phyloP scores from a whole-genome alignment of 306 rosid genomes.

The Trifolium subterraneum region DNA sequence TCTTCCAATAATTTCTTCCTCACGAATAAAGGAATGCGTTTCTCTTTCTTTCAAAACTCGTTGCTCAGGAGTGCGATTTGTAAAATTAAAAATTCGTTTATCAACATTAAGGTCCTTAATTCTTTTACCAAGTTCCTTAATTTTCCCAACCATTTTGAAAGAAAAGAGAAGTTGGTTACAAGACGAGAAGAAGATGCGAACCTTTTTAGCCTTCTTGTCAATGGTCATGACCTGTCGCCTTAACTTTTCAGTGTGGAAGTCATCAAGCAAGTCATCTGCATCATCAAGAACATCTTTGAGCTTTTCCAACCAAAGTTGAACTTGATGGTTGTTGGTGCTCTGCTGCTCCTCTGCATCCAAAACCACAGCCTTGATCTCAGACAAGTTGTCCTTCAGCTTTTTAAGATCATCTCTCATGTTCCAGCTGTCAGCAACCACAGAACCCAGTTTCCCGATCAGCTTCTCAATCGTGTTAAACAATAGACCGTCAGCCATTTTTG shows the following conservation, averaged over 20 bases:
- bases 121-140: not conserved
- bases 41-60: not conserved
- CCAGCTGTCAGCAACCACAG: not conserved
- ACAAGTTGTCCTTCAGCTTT: not conserved
- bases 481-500: not conserved
- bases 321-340: not conserved
- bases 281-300: conserved; percentile 16
- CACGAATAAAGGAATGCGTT: not conserved
- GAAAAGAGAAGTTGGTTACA: not conserved
- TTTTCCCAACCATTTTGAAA: not conserved
- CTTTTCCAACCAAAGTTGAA: conserved; percentile 7
- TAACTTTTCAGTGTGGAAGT: not conserved
- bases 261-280: conserved; percentile 17
- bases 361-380: conserved; percentile 4
- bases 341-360: conserved; percentile 30
- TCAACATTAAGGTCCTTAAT: not conserved
- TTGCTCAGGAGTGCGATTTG: not conserved
- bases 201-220: not conserved
- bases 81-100: not conserved
- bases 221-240: not conserved
- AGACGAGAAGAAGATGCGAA: not conserved
- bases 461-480: not conserved
- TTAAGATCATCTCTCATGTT: conserved; percentile 20
- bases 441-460: not conserved
- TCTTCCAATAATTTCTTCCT: conserved; percentile 23